Conservation (phyloP, 371 early-diverging fungal genomes). For the Nematocida parisii region DNA sequence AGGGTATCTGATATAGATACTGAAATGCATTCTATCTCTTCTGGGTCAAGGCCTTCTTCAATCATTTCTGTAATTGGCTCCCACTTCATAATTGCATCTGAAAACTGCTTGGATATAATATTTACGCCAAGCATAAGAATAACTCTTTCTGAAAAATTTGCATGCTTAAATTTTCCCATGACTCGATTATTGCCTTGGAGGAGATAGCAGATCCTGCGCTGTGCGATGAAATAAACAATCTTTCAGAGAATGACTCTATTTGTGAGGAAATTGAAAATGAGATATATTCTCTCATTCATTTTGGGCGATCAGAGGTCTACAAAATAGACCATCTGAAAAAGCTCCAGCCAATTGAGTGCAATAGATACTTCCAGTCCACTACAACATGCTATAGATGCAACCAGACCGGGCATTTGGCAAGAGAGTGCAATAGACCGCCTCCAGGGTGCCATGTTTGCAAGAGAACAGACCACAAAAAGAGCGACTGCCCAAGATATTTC, state of each 20-base stretch:
- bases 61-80: conserved; percentile 29
- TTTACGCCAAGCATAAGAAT: conserved; percentile 1
- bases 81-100: conserved; percentile 23
- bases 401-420: conserved; percentile 25
- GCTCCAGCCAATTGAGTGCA: conserved; percentile 39
- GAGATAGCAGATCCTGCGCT: conserved; percentile 26
- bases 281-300: conserved; percentile 45
- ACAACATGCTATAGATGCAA: conserved; percentile 51
- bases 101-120: conserved; percentile 3
- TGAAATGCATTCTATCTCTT: conserved; percentile 20
- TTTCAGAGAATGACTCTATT: conserved; percentile 21
- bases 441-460: conserved; percentile 25
- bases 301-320: conserved; percentile 40
- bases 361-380: conserved; percentile 36
- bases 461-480: conserved; percentile 16
- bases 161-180: conserved; percentile 31
- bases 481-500: conserved; percentile 18
- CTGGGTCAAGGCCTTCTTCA: conserved; percentile 32
- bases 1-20: conserved; percentile 42
- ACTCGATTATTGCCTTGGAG: conserved; percentile 1
- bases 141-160: conserved; percentile 31
- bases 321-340: conserved; percentile 1
- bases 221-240: conserved; percentile 5
- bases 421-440: conserved; percentile 17
- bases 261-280: conserved; percentile 27